A percentile compares a stretch with the other conserved stretches of the same genome.
phyloP scores from a whole-genome alignment of 2,329 filamentous ascomycete genomes.

The Beauveria varroae region DNA sequence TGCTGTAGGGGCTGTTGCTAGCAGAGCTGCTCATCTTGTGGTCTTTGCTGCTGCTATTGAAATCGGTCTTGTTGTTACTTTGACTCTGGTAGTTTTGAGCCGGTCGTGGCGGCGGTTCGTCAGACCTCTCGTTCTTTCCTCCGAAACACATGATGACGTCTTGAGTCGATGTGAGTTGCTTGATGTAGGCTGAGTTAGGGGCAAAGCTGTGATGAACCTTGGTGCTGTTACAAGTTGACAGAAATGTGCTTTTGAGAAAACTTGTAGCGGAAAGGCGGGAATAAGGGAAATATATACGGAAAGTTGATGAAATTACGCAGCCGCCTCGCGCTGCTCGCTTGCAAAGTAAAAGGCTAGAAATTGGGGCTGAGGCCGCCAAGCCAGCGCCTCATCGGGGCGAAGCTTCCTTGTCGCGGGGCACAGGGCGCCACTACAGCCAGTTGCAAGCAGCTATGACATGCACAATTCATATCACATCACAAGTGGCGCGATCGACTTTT shows the following conservation, averaged over 20 bases:
- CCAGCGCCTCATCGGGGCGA: conserved; percentile 3
- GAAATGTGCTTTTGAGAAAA: no score
- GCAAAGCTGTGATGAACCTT: no score
- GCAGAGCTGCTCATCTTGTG: conserved; percentile 9
- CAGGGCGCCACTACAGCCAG: background rate
- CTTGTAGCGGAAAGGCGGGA: background rate
- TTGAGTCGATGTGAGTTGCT: background rate
- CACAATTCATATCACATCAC: background rate
- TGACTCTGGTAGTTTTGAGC: conserved; percentile 19
- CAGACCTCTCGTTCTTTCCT: conserved; percentile 31
- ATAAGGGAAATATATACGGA: background rate
- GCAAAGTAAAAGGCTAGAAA: background rate
- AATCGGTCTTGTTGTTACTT: background rate
- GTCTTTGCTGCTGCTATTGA: conserved; percentile 8
- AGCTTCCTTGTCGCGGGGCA: background rate
- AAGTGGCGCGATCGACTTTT: background rate
- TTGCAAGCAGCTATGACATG: background rate
- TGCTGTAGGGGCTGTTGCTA: conserved; percentile 11
- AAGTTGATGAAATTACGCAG: background rate
- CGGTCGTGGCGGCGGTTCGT: conserved; percentile 34
- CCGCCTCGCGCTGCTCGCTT: background rate
- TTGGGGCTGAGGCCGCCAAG: conserved; percentile 2
- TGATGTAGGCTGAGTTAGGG: background rate
- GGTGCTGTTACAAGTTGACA: background rate
- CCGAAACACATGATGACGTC: conserved; percentile 42